Percentiles rank a stretch among this genome's conserved stretches.
Conservation (phyloP, 2,329 filamentous ascomycete species). For the Tolypocladium pustulatum region DNA sequence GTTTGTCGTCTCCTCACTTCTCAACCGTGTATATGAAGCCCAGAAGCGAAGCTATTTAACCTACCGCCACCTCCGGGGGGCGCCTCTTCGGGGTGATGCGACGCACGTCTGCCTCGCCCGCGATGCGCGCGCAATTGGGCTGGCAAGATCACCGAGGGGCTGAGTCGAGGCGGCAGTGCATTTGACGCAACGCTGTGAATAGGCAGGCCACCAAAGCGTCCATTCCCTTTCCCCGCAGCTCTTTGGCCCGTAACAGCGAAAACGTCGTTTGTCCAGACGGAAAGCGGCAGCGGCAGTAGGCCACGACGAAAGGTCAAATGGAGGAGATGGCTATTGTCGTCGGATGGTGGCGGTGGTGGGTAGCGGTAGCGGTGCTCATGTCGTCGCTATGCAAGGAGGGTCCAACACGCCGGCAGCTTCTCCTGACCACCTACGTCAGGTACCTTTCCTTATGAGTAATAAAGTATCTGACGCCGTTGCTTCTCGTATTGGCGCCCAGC, state of each 20-base stretch:
- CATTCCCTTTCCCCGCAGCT: background rate
- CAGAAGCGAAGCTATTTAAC: background rate
- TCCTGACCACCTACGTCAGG: too few species aligned
- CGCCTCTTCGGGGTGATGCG: background rate
- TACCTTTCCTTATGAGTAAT: too few species aligned
- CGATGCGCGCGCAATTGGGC: background rate
- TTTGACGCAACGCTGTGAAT: background rate
- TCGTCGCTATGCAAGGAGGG: background rate
- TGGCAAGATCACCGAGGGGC: background rate
- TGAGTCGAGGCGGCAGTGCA: background rate
- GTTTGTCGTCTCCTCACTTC: background rate
- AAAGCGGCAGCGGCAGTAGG: background rate
- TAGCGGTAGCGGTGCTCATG: background rate
- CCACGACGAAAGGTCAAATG: background rate
- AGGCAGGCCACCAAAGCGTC: background rate
- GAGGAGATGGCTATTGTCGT: background rate
- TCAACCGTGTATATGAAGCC: background rate
- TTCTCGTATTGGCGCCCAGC: background rate
- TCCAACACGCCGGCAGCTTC: too few species aligned
- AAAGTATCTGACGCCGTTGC: too few species aligned
- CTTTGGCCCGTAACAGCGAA: background rate
- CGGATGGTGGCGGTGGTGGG: background rate
- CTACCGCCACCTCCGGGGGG: background rate
- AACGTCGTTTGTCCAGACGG: background rate
- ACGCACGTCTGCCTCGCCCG: background rate